These are phyloP conservation scores for Ascoidea tarda DNA, from an alignment of 805 yeast species.

Conservation along the genomic window DNA sequence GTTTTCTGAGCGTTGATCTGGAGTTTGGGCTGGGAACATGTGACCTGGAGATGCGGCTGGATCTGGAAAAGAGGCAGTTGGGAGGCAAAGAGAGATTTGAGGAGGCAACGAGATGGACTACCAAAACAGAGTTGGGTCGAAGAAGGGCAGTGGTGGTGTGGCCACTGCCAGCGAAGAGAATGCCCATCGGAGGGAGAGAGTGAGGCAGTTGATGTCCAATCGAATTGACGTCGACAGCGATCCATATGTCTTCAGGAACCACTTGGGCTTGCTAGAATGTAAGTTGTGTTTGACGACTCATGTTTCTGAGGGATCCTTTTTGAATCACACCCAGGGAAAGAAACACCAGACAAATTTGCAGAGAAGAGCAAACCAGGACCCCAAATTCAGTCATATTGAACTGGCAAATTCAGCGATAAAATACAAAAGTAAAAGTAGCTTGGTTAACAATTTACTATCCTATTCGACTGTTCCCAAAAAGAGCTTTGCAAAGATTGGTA, in stretches of 20 bases:
- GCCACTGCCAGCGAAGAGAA: conserved; percentile 64
- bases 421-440: background rate
- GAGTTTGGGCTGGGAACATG: no score
- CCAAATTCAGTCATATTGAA: background rate
- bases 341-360: conserved; percentile 68
- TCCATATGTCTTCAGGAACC: conserved; percentile 77
- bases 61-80: no score
- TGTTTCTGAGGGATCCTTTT: conserved; percentile 62
- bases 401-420: conserved; percentile 10
- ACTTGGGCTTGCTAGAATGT: conserved; percentile 77
- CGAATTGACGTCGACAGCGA: conserved; percentile 43
- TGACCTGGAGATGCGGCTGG: no score
- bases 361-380: conserved; percentile 30
- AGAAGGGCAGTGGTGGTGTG: conserved; percentile 82
- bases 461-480: conserved; percentile 24
- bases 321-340: conserved; percentile 73
- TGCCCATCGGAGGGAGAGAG: conserved; percentile 51
- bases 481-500: conserved; percentile 47
- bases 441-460: conserved; percentile 12
- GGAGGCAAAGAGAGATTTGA: no score
- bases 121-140: conserved; percentile 80
- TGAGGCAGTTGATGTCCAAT: conserved; percentile 32
- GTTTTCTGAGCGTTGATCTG: no score
- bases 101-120: conserved; percentile 48
- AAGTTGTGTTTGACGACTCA: conserved; percentile 75